These are phyloP conservation scores for Lumnitzera littorea DNA, from an alignment of 345 rosid genomes.

Conservation along the genomic window DNA sequence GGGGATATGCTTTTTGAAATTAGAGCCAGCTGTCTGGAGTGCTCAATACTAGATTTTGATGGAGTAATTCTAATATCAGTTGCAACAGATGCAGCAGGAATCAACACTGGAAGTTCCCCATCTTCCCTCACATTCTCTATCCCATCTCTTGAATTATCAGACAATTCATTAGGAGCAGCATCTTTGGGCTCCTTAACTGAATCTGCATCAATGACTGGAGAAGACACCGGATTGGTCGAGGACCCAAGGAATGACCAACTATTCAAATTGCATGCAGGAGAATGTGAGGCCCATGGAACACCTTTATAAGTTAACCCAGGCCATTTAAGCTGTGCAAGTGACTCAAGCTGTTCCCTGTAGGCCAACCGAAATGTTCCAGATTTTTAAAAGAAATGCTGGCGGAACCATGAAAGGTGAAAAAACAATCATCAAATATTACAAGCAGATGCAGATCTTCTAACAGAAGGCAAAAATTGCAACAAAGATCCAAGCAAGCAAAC, in stretches of 20 bases:
- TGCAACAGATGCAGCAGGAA: constrained; percentile 32
- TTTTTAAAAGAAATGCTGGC: constrained; percentile 6
- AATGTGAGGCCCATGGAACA: constrained; percentile 76
- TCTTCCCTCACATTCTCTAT: constrained; percentile 67
- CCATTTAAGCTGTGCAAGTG: constrained; percentile 70
- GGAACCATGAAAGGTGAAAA: no score
- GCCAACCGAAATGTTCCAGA: constrained; percentile 44
- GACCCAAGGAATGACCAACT: constrained; percentile 57
- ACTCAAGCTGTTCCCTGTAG: constrained; percentile 93
- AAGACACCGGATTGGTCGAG: constrained; percentile 26
- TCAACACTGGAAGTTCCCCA: constrained; percentile 93
- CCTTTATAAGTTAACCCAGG: constrained; percentile 54
- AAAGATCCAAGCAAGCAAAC: no score
- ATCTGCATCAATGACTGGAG: constrained; percentile 32
- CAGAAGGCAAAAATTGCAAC: no score
- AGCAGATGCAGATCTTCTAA: no score
- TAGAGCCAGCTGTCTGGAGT: constrained; percentile 64
- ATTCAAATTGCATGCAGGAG: constrained; percentile 58
- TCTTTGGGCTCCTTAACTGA: constrained; percentile 54
- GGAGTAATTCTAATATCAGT: constrained; percentile 30
- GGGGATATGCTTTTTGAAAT: constrained; percentile 82
- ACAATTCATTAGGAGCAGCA: constrained; percentile 44
- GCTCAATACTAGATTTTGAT: constrained; percentile 40
- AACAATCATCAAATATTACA: no score
- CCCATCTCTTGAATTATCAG: constrained; percentile 52